Evolutionary conservation across 768 basidiomycete genomes (phyloP), one percentile per base, ranked within the genome.

Genomic region (Termitomyces sp.): DNA sequence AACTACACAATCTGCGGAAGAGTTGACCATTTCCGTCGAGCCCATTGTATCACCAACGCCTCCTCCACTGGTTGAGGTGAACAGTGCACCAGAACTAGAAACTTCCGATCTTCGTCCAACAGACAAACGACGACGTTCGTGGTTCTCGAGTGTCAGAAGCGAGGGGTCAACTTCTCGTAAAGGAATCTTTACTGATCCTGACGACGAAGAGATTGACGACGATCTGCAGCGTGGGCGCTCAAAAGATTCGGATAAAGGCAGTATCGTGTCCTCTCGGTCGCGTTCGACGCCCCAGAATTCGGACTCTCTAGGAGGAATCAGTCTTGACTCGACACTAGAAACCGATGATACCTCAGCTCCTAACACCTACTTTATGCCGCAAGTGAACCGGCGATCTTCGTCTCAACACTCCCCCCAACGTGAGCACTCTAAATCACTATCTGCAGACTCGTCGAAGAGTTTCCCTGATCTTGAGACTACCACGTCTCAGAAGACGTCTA

Each of bases 111-210:
- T 42, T 57, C 60, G 74, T 5, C 65, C 68, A 17, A 58, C 70
- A 14, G 68, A 69, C 16, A 70, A 70, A 47, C 78, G 80, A n/a
- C 77, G 79, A 27, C 77, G 76, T 11, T 84, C 80, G 17, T 87
- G 85, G 85, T 86, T 87, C 60, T 73, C 78, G 19, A 69, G 70
- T 34, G 68, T 76, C n/a, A 68, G 69, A 25, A 78, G 68, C 40
- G 76, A 77, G 11, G 77, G 76, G 38, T 65, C 10, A 67, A 67
- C 21, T 56, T 63, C 3, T 42, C 68, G 21, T 56, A 61, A 2
- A 66, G 68, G 27, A 62, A 59, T 48, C 64, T 67, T 50, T 49
- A 54, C 42, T 54, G 55, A 44, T 46, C 63, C 57, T n/a, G 54
- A 59, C 7, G 62, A 59, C 21, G 64, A 60, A 29, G 63, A 45